Conservation (phyloP, 176 grass and related monocot genomes). For the Alloteropsis semialata region DNA sequence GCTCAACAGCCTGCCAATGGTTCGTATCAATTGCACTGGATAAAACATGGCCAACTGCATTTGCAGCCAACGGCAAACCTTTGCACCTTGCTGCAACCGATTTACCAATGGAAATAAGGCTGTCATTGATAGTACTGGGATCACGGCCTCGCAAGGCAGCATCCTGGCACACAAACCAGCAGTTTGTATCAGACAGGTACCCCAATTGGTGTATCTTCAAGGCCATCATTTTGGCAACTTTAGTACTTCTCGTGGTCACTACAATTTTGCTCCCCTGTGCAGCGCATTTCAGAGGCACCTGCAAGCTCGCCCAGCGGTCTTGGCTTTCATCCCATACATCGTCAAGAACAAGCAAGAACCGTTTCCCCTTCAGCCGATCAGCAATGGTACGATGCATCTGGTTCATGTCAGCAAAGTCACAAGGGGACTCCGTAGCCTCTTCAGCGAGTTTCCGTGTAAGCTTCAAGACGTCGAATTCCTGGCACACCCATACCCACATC, state of each 20-base stretch:
- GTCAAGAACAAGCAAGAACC: constrained; percentile 49
- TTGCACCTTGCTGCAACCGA: constrained; percentile 25
- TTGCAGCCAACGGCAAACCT: constrained; percentile 41
- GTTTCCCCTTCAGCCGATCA: constrained; percentile 26
- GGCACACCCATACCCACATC: constrained; percentile 32
- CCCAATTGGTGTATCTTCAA: background rate
- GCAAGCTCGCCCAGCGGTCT: constrained; percentile 16
- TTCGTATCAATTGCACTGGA: constrained; percentile 10
- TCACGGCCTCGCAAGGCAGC: constrained; percentile 26
- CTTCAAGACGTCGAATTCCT: constrained; percentile 10
- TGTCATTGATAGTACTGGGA: background rate
- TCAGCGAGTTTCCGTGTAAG: constrained; percentile 15
- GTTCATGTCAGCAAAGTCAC: constrained; percentile 20
- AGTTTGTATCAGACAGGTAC: constrained; percentile 31
- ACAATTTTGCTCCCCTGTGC: constrained; percentile 37
- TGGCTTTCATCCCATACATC: constrained; percentile 40
- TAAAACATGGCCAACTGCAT: constrained; percentile 34
- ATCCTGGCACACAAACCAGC: constrained; percentile 32
- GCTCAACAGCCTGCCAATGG: constrained; percentile 30
- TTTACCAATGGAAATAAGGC: constrained; percentile 16
- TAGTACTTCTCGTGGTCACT: constrained; percentile 29
- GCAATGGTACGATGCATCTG: constrained; percentile 26
- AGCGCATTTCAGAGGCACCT: constrained; percentile 23
- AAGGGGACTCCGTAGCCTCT: constrained; percentile 10
- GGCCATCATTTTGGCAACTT: constrained; percentile 27